These are phyloP conservation scores for Penicillium egyptiacum DNA, from an alignment of 495 filamentous ascomycete species.

Conservation along the genomic window DNA sequence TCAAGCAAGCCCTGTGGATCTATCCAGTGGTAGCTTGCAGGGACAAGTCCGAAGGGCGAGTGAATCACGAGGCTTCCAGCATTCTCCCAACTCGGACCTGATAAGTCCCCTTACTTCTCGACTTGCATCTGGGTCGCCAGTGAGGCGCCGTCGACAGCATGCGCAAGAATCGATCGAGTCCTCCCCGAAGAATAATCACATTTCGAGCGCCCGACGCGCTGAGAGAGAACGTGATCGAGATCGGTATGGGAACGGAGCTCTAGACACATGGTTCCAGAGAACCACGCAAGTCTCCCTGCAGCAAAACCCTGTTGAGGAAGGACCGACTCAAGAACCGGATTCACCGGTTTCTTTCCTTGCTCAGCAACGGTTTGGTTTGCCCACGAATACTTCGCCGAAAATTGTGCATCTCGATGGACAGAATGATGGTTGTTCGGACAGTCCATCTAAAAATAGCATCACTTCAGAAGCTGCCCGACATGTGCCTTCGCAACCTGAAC, in stretches of 20 bases:
- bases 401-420: not conserved
- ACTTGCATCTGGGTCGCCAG: conserved; percentile 15
- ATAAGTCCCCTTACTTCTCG: conserved; percentile 13
- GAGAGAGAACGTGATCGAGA: conserved; percentile 33
- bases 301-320: not conserved
- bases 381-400: not conserved
- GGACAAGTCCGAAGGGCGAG: not conserved
- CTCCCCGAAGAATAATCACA: not conserved
- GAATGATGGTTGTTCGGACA: not conserved
- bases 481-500: not conserved
- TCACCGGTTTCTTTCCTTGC: conserved; percentile 29
- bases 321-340: conserved; percentile 6
- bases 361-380: conserved; percentile 24
- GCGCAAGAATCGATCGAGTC: not conserved
- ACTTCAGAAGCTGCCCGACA: not conserved
- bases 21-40: not conserved
- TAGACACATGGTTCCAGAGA: conserved; percentile 43
- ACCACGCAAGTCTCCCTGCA: conserved; percentile 25
- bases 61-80: not conserved
- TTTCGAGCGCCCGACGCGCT: conserved; percentile 10
- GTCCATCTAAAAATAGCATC: not conserved
- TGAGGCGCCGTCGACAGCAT: not conserved
- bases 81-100: conserved; percentile 2
- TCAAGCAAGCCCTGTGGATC: not conserved
- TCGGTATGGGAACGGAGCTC: conserved; percentile 40